Evolutionary conservation across 2,329 filamentous ascomycete genomes (phyloP).

Genomic region (Cladosporium colombiae): DNA sequence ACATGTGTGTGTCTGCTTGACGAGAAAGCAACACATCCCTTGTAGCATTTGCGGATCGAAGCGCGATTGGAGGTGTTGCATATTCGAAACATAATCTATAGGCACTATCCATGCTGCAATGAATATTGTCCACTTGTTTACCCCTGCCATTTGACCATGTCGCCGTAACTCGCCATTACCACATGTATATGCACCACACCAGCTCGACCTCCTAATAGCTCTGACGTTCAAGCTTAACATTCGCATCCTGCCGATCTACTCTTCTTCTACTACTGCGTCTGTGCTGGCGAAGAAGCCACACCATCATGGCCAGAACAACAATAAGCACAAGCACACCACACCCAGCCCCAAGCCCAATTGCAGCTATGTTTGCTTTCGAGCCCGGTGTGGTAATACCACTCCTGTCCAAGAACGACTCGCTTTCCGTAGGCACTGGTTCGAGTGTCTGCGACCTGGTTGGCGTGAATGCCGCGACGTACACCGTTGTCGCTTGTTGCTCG

Average conservation of each 20-base stretch:
- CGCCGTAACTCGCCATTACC: not conserved
- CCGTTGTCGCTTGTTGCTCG: not conserved
- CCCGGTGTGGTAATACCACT: not conserved
- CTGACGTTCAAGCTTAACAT: not conserved
- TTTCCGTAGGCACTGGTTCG: not conserved
- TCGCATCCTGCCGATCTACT: not conserved
- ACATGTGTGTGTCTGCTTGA: too few species aligned
- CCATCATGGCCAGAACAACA: not conserved
- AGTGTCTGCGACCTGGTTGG: not conserved
- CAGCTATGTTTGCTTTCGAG: not conserved
- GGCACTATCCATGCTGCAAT: not conserved
- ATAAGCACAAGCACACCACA: slow-evolving; percentile 5
- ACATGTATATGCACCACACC: not conserved
- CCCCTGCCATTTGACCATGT: not conserved
- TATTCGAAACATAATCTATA: not conserved
- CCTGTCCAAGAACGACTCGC: not conserved
- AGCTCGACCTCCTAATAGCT: not conserved
- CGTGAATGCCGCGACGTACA: not conserved
- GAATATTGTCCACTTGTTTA: not conserved
- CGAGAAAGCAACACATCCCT: too few species aligned
- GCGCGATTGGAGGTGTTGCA: too few species aligned
- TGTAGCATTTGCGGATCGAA: too few species aligned
- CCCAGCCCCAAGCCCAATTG: slow-evolving; percentile 2
- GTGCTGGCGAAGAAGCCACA: not conserved
- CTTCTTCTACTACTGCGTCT: not conserved